Evolutionary conservation across 345 rosid species (phyloP).

Genomic region (Aquilaria malaccensis): DNA sequence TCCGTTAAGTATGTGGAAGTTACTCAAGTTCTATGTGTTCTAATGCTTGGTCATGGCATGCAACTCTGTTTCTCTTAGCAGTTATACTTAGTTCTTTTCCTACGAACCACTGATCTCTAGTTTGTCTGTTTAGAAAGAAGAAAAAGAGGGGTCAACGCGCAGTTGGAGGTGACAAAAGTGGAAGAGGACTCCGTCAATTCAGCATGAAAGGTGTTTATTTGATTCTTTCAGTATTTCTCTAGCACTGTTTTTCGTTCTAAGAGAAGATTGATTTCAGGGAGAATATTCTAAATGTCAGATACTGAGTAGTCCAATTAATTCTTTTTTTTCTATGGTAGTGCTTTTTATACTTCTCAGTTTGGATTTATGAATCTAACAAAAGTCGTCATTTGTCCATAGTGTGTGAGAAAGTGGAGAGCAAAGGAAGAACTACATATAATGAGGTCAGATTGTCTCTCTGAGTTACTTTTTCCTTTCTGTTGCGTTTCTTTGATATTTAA

Average conservation of each 20-base stretch:
- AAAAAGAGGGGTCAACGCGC: constrained; percentile 93
- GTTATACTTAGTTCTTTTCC: background rate
- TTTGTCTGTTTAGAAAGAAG: constrained; percentile 49
- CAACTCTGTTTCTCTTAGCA: background rate
- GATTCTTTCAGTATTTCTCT: background rate
- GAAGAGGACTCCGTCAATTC: constrained; percentile 98
- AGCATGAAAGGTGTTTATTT: constrained; percentile 88
- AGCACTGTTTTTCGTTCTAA: background rate
- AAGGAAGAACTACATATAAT: constrained; percentile 94
- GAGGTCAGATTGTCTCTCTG: constrained; percentile 59
- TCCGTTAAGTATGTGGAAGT: too few relatives aligned
- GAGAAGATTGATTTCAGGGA: background rate
- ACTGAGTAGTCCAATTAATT: constrained; percentile 1
- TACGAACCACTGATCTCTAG: constrained; percentile 6
- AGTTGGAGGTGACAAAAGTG: constrained; percentile 83
- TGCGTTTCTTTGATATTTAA: background rate
- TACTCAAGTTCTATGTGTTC: too few relatives aligned
- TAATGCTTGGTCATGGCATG: too few relatives aligned
- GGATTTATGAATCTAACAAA: background rate
- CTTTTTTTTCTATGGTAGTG: background rate
- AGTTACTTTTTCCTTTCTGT: constrained; percentile 8
- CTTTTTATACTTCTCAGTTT: too few relatives aligned
- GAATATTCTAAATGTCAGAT: background rate
- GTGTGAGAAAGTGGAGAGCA: constrained; percentile 98
- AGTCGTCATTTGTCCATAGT: constrained; percentile 36